Percentiles rank a stretch among this genome's conserved stretches.
Conservation (phyloP, 1,139 yeast genomes). For the Blastobotrys aristatus region DNA sequence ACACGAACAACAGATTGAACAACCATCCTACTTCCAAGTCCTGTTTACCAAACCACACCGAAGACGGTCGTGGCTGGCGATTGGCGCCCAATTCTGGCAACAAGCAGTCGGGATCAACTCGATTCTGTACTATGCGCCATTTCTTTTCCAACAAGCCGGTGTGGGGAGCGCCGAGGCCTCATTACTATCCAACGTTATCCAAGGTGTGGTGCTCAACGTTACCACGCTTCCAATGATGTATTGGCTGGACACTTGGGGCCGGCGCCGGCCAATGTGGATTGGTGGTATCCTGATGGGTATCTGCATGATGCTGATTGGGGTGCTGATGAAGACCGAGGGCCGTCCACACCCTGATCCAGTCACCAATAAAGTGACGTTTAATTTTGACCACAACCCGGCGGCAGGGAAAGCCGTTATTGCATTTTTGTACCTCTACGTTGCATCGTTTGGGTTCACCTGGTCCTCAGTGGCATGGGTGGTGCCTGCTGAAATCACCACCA, state of each 20-base stretch:
- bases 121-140: conserved; percentile 76
- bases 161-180: conserved; percentile 52
- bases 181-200: conserved; percentile 62
- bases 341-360: conserved; percentile 40
- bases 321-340: conserved; percentile 40
- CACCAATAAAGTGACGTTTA: conserved; percentile 22
- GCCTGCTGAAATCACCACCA: conserved; percentile 72
- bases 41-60: conserved; percentile 9
- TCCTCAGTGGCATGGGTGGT: conserved; percentile 79
- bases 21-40: conserved; percentile 47
- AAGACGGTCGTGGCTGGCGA: conserved; percentile 13
- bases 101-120: conserved; percentile 76
- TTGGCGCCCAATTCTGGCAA: conserved; percentile 14
- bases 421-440: conserved; percentile 69
- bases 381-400: conserved; percentile 29
- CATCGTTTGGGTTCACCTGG: conserved; percentile 82
- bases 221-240: conserved; percentile 21
- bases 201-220: conserved; percentile 20
- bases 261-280: conserved; percentile 10
- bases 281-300: conserved; percentile 14
- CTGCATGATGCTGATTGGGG: conserved; percentile 46
- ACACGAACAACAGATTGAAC: background rate
- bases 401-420: conserved; percentile 75
- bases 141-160: conserved; percentile 71
- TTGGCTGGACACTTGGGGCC: conserved; percentile 23